Percentiles rank a stretch among this genome's conserved stretches.
Evolutionary conservation across 495 filamentous ascomycete genomes (phyloP).

Genomic region (Neurospora sp.): DNA sequence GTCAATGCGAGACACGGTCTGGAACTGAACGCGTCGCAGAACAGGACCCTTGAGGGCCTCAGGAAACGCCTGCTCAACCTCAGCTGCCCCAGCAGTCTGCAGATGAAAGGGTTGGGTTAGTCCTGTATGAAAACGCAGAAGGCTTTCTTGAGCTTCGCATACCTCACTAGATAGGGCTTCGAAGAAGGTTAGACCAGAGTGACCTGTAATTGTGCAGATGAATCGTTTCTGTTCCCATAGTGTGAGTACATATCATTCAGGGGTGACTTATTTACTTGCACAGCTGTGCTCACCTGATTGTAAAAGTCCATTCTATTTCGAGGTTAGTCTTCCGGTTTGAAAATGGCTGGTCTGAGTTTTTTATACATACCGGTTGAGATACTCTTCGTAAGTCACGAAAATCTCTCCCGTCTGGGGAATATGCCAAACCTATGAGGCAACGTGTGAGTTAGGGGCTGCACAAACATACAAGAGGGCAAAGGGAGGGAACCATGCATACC

Average conservation of each 20-base stretch:
- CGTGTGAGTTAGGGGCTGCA: conserved; percentile 11
- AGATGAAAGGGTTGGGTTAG: background rate
- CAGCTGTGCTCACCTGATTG: conserved; percentile 52
- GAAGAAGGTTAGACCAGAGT: conserved; percentile 88
- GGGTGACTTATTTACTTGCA: background rate
- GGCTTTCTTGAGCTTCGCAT: conserved; percentile 22
- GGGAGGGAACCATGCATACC: conserved; percentile 35
- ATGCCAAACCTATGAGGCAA: conserved; percentile 65
- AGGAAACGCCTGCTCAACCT: conserved; percentile 85
- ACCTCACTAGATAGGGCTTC: conserved; percentile 92
- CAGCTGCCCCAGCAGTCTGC: conserved; percentile 73
- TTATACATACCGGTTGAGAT: conserved; percentile 59
- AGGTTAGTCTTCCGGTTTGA: conserved; percentile 15
- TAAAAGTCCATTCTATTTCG: conserved; percentile 76
- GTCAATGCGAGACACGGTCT: conserved; percentile 82
- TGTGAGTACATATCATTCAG: conserved; percentile 8
- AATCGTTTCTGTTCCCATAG: conserved; percentile 55
- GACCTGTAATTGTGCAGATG: conserved; percentile 90
- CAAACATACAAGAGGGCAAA: background rate
- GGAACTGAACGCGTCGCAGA: conserved; percentile 81
- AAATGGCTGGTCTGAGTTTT: background rate
- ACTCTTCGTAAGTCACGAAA: conserved; percentile 82
- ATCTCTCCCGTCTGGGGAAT: conserved; percentile 85
- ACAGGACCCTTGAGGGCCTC: conserved; percentile 87
- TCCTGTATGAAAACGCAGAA: background rate